Evolutionary conservation across 2,329 filamentous ascomycete genomes (phyloP).

Genomic region (Aspergillus aculeatinus): DNA sequence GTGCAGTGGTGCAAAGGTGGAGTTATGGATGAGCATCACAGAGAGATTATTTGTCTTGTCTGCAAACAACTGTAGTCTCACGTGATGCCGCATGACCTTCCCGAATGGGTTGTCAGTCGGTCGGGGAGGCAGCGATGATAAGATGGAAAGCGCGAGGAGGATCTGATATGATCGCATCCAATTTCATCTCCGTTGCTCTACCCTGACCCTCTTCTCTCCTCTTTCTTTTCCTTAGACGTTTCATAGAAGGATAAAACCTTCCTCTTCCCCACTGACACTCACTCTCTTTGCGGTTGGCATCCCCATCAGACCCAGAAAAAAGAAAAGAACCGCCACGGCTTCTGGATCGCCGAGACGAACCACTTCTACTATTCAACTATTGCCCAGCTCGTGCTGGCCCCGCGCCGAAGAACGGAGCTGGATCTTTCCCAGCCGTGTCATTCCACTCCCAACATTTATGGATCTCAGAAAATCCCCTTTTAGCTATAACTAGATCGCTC

Average conservation of each 20-base stretch:
- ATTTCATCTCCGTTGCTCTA: no score
- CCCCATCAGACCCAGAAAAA: slow-evolving; percentile 12
- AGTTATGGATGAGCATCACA: no score
- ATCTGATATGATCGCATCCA: slow-evolving; percentile 1
- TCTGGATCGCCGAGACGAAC: slow-evolving; percentile 19
- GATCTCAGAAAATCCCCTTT: background rate
- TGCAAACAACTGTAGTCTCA: no score
- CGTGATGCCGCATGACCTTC: no score
- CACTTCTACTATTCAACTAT: slow-evolving; percentile 1
- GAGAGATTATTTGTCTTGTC: no score
- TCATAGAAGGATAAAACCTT: no score
- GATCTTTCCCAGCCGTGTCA: slow-evolving; percentile 28
- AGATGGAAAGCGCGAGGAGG: no score
- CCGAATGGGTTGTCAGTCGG: no score
- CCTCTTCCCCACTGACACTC: background rate
- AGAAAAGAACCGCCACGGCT: slow-evolving; percentile 12
- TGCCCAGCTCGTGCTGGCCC: slow-evolving; percentile 12
- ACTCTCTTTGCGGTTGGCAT: background rate
- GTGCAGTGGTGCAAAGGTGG: no score
- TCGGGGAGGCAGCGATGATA: no score
- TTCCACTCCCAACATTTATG: slow-evolving; percentile 20
- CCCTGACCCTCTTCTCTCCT: no score
- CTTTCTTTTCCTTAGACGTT: no score
- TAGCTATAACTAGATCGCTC: background rate
- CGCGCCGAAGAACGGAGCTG: slow-evolving; percentile 28